Base-by-base conservation (phyloP, 371 early-diverging fungal species). In the Zopfochytrium polystomum region DNA sequence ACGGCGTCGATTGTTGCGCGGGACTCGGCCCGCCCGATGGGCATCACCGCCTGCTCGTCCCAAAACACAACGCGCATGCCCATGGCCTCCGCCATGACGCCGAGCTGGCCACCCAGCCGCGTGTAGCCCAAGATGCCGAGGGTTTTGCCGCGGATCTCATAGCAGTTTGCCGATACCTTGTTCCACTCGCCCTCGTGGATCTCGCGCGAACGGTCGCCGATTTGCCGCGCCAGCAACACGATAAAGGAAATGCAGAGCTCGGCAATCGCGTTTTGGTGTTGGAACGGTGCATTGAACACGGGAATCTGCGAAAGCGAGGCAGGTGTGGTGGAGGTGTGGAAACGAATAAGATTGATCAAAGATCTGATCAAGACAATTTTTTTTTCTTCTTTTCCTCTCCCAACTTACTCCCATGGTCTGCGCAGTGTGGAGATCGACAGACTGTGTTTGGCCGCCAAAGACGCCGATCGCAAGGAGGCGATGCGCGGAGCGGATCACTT, bases 81-180 rank as follows among this genome's bases (percentile, higher is more conserved):
- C 80, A 96, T 82, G 1, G 96, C 85, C 71, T 96, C 97, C 15
- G 96, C 96, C 53, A 95, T 76, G 27, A 95, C 93, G 23, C 90
- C 87, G 26, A 96, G 79, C 75, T 96, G 96, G 1, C 91, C 81
- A 32, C 96, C 96, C 60, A 92, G 91, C 67, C 95, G 95, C 18
- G 96, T 96, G 70, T 95, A 92, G 18, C 95, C 97, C 47, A 96
- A 83, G 63, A 96, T 94, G 57, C 78, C 75, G 22, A 73, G 48
- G 25, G 85, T 87, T 78, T 95, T 96, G 62, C 91, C 90, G 63
- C 96, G 87, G 59, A 96, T 90, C 71, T 96, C 96, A 65, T 80
- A 87, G 75, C 95, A 96, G 48, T 80, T 77, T 44, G 80, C 81
- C 23, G 92, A 91, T 7, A 67, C 60, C 80, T 95, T 95, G 76